Percentiles rank a stretch among this genome's conserved stretches.
These are phyloP conservation scores for Alternaria ethzedia DNA, from an alignment of 2,329 filamentous ascomycete genomes.

Conservation along the genomic window DNA sequence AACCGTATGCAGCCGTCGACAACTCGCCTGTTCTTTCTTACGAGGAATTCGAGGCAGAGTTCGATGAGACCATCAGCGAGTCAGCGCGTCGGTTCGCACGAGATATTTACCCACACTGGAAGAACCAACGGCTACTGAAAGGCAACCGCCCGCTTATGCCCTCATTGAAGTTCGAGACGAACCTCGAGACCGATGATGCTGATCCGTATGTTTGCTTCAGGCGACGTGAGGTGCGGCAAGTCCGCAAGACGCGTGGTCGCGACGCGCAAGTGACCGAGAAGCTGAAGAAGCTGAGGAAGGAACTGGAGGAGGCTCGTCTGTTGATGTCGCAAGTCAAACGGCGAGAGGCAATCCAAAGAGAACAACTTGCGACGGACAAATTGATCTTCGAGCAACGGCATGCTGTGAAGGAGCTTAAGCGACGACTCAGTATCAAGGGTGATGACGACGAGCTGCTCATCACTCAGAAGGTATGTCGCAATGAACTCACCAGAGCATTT, in stretches of 20 bases:
- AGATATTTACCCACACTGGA: constrained; percentile 91
- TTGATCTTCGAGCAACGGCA: constrained; percentile 82
- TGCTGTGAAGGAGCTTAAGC: constrained; percentile 85
- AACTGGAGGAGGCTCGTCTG: constrained; percentile 87
- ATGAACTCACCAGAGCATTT: neutral
- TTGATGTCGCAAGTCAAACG: constrained; percentile 78
- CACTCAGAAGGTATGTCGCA: constrained; percentile 79
- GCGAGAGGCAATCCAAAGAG: constrained; percentile 79
- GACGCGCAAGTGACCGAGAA: constrained; percentile 96
- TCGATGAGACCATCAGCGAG: constrained; percentile 64
- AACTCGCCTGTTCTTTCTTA: constrained; percentile 76
- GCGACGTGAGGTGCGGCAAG: constrained; percentile 89
- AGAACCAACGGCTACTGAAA: constrained; percentile 67
- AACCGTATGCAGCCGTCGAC: constrained; percentile 89
- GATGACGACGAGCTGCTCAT: constrained; percentile 86
- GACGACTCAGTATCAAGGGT: constrained; percentile 84
- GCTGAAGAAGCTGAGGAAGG: constrained; percentile 85
- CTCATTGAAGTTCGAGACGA: constrained; percentile 88
- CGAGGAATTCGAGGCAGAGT: constrained; percentile 66
- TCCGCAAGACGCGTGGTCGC: constrained; percentile 90
- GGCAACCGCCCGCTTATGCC: constrained; percentile 78
- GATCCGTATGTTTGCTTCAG: constrained; percentile 99
- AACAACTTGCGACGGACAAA: constrained; percentile 76
- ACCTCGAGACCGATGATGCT: constrained; percentile 90
- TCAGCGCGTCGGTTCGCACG: constrained; percentile 68